phyloP scores from a whole-genome alignment of 371 early-diverging fungal genomes.

The Batrachochytrium dendrobatidis region DNA sequence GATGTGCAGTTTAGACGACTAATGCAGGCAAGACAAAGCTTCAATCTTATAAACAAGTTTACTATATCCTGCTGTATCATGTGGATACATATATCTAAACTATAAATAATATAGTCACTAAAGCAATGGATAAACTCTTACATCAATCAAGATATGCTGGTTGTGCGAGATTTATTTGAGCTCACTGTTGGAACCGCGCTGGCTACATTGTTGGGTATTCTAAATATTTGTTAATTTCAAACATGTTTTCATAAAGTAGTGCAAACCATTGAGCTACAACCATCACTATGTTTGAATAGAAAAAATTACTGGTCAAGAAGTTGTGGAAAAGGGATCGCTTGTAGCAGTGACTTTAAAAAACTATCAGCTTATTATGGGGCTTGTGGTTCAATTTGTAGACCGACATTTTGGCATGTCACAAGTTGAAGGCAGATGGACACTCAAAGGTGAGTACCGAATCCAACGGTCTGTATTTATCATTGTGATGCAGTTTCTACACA shows the following conservation, averaged over 20 bases:
- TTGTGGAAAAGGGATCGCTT: slow-evolving; percentile 10
- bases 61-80: too few relatives aligned
- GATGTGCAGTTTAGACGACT: too few relatives aligned
- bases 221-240: neutral
- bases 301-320: slow-evolving; percentile 13
- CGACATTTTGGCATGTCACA: slow-evolving; percentile 10
- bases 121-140: slow-evolving; percentile 25
- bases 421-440: slow-evolving; percentile 10
- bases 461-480: too few relatives aligned
- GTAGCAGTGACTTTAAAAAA: slow-evolving; percentile 13
- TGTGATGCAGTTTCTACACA: neutral
- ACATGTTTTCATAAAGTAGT: neutral
- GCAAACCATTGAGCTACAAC: neutral
- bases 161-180: slow-evolving; percentile 24
- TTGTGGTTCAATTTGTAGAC: slow-evolving; percentile 14
- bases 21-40: too few relatives aligned
- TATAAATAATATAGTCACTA: slow-evolving; percentile 8
- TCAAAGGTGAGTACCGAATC: slow-evolving; percentile 11
- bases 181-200: slow-evolving; percentile 22
- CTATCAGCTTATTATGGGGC: slow-evolving; percentile 11
- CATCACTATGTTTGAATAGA: slow-evolving; percentile 2
- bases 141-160: slow-evolving; percentile 14
- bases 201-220: slow-evolving; percentile 18
- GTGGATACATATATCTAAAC: too few relatives aligned
- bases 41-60: too few relatives aligned